Evolutionary conservation across 2,329 filamentous ascomycete genomes (phyloP), one percentile per base, ranked within the genome.

Genomic region (Tolypocladium album): DNA sequence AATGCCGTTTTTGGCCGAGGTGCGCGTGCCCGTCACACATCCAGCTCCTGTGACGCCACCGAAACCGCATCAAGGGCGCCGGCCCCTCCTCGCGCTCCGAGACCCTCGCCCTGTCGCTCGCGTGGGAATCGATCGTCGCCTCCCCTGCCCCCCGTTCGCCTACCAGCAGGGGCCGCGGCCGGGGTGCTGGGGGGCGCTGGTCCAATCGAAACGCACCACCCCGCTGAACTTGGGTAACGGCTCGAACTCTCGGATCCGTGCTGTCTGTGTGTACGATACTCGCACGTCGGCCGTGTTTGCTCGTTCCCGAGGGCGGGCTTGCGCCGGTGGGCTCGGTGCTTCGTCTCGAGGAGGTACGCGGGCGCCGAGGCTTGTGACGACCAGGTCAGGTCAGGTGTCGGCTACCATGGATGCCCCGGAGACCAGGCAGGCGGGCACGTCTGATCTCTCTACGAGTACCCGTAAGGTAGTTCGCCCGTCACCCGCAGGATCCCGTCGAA

Each of bases 141-240:
- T 47, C 11, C 9, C 45, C 24, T 27, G 45, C 22, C 22, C 22
- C 45, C 11, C 22, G 45, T 27, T 47, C 45, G 45, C 45, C 45
- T 15, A 6, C 22, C 22, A 47, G n/a, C 43, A 24, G 43, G 43
- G 43, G 43, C 6, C 7, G 20, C 2, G 9, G 6, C 47, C 27
- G 24, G 24, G 45, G 45, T 27, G 24, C 45, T 3, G 22, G 8
- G 4, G 27, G 24, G 13, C 5, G 4, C 9, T n/a, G 3, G 39
- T 20, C 59, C 59, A 60, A 60, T 60, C 45, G 40, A 56, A 20
- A 17, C 6, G 47, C 55, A n/a, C 55, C 55, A 43, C 59, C 40
- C 55, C 27, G 59, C 55, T 53, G 43, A 39, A 60, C 55, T 52
- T 60, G 59, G 59, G 43, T 53, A 57, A 34, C 24, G 42, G 43